Base-by-base conservation (phyloP, 192 early-diverging fungal genomes). In the Rhizophagus sp. region DNA sequence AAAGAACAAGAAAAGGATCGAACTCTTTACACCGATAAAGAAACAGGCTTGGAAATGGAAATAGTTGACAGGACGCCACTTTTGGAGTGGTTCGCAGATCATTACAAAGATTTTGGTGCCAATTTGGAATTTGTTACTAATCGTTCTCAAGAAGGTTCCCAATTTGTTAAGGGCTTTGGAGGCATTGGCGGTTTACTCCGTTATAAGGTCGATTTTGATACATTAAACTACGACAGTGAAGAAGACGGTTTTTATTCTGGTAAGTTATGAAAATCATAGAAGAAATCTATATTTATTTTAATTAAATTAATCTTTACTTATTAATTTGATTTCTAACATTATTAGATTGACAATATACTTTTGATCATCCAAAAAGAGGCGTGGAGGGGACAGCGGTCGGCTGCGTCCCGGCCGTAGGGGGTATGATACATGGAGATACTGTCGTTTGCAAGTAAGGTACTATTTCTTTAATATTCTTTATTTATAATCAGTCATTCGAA, bases 101-200 rank as follows among this genome's bases (percentile, higher is more conserved):
- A 96, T 80, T 99, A 99, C 91, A 97, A 97, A 88, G 92, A 99
- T 73, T 97, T 95, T 82, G 98, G 95, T 75, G 95, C 97, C 34
- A 88, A 86, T 25, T 88, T 99, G 15, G 98, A 99, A 87, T 97
- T 97, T 86, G 91, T 99, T 67, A 98, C 97, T 44, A 96, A 99
- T 90, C 88, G 92, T 80, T 97, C 97, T 49, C 94, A 94, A 79
- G 97, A 98, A 87, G 97, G 97, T 63, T 93, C 96, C 47, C 97
- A 98, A 87, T 99, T 98, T 88, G 96, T 98, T 77, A 95, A 94
- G 82, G 98, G 98, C 30, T 99, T 99, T 86, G 98, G 98, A 87
- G 98, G 98, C 62, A 98, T 99, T 81, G 98, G 96, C 67, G 97
- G 95, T 22, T 80, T 97, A 33, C 89, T 98, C 79, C 95, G 98